A percentile compares a stretch with the other conserved stretches of the same genome.
These are phyloP conservation scores for Calophaca sinica DNA, from an alignment of 306 rosid genomes.

Conservation along the genomic window DNA sequence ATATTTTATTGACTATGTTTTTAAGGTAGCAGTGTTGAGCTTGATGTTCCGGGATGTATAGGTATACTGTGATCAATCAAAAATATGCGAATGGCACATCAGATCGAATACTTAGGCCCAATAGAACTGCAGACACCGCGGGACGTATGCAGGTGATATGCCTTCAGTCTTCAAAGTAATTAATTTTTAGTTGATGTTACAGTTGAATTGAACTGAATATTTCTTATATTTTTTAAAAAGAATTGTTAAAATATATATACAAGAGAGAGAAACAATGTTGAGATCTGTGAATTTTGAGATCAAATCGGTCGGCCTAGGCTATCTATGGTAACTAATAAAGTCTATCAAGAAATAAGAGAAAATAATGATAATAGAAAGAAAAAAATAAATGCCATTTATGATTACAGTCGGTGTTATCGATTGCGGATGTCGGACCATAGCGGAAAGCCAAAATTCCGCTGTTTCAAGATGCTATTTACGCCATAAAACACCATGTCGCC, in stretches of 20 bases:
- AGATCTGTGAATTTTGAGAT: too few species aligned
- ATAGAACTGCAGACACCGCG: conserved; percentile 53
- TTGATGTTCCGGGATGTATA: conserved; percentile 49
- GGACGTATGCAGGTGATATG: conserved; percentile 70
- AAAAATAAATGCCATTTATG: too few species aligned
- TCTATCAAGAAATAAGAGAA: too few species aligned
- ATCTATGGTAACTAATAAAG: too few species aligned
- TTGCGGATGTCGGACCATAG: too few species aligned
- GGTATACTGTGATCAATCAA: conserved; percentile 64
- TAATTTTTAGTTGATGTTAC: conserved; percentile 22
- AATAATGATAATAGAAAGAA: too few species aligned
- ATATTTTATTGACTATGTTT: conserved; percentile 30
- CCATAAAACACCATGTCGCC: too few species aligned
- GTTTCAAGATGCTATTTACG: too few species aligned
- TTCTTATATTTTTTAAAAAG: neutral
- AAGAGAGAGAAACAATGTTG: too few species aligned
- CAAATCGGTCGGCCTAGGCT: too few species aligned
- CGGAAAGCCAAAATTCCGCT: too few species aligned
- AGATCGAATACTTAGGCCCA: conserved; percentile 78
- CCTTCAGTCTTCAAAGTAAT: neutral
- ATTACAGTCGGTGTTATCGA: too few species aligned
- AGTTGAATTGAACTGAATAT: neutral
- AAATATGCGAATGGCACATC: conserved; percentile 66
- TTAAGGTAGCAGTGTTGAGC: conserved; percentile 20
- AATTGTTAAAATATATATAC: neutral